These are phyloP conservation scores for Phaeosphaeriaceae sp. DNA, from an alignment of 2,329 filamentous ascomycete genomes.

Conservation along the genomic window DNA sequence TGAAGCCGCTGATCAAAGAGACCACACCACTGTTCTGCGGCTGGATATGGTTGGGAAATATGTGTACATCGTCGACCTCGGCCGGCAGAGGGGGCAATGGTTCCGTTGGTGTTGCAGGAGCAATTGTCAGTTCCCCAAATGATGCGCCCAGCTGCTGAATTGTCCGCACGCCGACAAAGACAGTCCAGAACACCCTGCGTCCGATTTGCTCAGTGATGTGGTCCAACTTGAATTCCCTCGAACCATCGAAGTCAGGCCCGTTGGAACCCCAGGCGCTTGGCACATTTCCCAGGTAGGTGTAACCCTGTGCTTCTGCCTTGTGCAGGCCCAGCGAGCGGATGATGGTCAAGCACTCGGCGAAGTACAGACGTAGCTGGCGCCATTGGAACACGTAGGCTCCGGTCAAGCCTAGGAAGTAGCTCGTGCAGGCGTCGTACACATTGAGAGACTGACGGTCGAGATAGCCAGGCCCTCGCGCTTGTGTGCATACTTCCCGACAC, in stretches of 20 bases:
- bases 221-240: slow-evolving; percentile 49
- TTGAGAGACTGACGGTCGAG: slow-evolving; percentile 63
- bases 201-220: slow-evolving; percentile 62
- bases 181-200: slow-evolving; percentile 78
- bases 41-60: slow-evolving; percentile 74
- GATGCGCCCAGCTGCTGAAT: slow-evolving; percentile 79
- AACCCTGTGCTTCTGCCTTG: slow-evolving; percentile 59
- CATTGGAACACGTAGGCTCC: slow-evolving; percentile 74
- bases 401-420: slow-evolving; percentile 75
- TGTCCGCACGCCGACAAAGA: slow-evolving; percentile 78
- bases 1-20: slow-evolving; percentile 81
- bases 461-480: slow-evolving; percentile 69
- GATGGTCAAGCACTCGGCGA: slow-evolving; percentile 75
- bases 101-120: slow-evolving; percentile 76
- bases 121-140: slow-evolving; percentile 75
- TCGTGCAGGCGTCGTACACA: slow-evolving; percentile 73
- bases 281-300: slow-evolving; percentile 47
- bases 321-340: slow-evolving; percentile 72
- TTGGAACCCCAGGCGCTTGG: slow-evolving; percentile 45
- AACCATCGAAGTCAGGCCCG: slow-evolving; percentile 46
- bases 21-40: slow-evolving; percentile 73
- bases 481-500: slow-evolving; percentile 73
- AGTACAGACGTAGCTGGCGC: slow-evolving; percentile 73
- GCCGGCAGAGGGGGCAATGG: slow-evolving; percentile 81
- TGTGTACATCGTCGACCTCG: slow-evolving; percentile 85